Evolutionary conservation across 1,139 yeast genomes (phyloP), one percentile per base, ranked within the genome.

Genomic region (Meyerozyma sp.): DNA sequence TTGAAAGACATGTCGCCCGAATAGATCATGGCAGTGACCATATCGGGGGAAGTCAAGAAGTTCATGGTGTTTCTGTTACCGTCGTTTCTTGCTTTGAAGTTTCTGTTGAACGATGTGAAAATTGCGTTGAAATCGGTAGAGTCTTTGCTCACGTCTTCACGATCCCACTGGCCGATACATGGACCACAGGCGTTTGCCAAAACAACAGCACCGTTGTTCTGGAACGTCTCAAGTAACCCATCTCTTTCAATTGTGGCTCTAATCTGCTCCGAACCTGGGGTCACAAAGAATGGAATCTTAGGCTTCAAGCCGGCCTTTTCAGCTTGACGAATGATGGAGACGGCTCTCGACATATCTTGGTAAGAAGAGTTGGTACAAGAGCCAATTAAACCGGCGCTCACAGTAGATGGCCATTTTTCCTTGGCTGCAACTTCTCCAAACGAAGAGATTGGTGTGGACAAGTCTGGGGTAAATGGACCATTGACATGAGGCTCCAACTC

Each of bases 161-260:
- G 82, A 63, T 90, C 96, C 98, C 98, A 93, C 73, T 93, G 98
- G 43, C 98, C 98, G 59, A 93, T 93, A 75, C 98, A 93, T 51
- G 98, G 98, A 46, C 98, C 98, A 74, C 98, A 93, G 13, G 98
- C 98, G 61, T 93, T 93, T 37, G 98, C 96, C 52, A 93, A 74
- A 14, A 93, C 96, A 43, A 81, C 75, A 42, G 96, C 98, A 45
- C 97, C 97, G 56, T 84, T 85, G 41, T 82, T 76, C 62, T 84
- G 83, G 61, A 93, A 89, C 32, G 85, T 81, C 37, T 84, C 78
- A 45, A 86, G 80, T 52, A 87, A 75, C 14, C 98, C 98, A 62
- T 93, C 98, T 65, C 96, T 82, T 66, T 89, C 96, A 55, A 93
- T 84, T 40, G 98, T 93, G 42, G 98, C 98, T 65, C 98, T 82